Base-by-base conservation (phyloP, 257 asterid species). In the Petunia axillaris region DNA sequence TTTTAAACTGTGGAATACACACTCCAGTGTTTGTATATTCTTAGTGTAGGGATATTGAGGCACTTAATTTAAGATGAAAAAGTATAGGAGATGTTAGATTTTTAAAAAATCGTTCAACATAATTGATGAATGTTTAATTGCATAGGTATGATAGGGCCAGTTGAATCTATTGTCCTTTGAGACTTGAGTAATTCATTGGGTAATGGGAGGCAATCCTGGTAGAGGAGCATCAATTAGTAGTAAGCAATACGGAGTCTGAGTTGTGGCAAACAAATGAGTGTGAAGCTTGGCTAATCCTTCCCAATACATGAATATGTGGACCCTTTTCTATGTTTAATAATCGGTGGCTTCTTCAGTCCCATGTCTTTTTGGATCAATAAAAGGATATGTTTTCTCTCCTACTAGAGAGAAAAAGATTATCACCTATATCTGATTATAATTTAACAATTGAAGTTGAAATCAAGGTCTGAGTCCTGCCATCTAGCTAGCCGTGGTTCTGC, bases 101-200 rank as follows among this genome's bases (percentile, higher is more conserved):
- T 3, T 71, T 25, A 35, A 48, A 10, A 71, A 71, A 59, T 25
- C 25, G 43, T 48, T 10, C 25, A 1, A 48, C 77, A 71, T 35
- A 55, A 55, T 48, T 25, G 77, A 71, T 15, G 59, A 71, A 48
- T 48, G 60, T 71, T 71, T 71, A 64, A 64, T 25, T 71, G 77
- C 59, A 46, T 71, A 48, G 43, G 25, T 48, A 71, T 71, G 77
- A 48, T 15, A 44, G 11, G 36, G 2, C 60, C 35, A 10, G 6
- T 71, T 48, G 16, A 71, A 25, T 48, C 41, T 71, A 8, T 46
- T 71, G 25, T 25, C 25, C 60, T 71, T 25, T 71, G 43, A 25
- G 25, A 25, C 25, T 35, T 35, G 60, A 39, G 77, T 48, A 25
- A 48, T 10, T 1, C 60, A 48, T 35, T 71, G 50, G 43, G 76